Evolutionary conservation across 805 yeast species (phyloP).

Genomic region (Schwanniomyces vanrijiae): DNA sequence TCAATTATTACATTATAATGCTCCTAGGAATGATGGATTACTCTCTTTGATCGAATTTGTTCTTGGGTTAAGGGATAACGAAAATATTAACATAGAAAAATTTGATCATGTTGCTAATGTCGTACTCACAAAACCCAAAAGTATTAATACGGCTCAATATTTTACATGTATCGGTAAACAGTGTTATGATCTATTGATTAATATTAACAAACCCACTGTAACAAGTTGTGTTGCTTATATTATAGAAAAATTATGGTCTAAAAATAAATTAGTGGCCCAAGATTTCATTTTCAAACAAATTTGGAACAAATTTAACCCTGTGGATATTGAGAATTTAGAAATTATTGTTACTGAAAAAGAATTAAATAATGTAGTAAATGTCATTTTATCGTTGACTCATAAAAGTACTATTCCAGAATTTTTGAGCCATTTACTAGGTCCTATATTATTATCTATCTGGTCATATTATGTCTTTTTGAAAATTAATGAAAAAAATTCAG

Average conservation of each 20-base stretch:
- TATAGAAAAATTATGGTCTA: constrained; percentile 49
- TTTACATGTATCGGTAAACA: constrained; percentile 63
- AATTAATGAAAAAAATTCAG: constrained; percentile 26
- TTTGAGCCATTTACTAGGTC: constrained; percentile 22
- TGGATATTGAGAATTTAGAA: constrained; percentile 12
- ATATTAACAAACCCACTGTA: constrained; percentile 61
- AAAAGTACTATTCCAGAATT: constrained; percentile 27
- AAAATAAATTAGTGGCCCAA: constrained; percentile 47
- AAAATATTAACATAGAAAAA: constrained; percentile 63
- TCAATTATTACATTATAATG: constrained; percentile 51
- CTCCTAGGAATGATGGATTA: constrained; percentile 64
- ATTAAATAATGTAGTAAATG: constrained; percentile 64
- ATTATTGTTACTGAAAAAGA: constrained; percentile 45
- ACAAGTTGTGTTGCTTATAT: constrained; percentile 57
- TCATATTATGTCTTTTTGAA: constrained; percentile 41
- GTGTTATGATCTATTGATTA: constrained; percentile 54
- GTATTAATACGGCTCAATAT: constrained; percentile 48
- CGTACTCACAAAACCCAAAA: constrained; percentile 61
- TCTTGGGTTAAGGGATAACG: constrained; percentile 73
- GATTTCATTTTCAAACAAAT: constrained; percentile 60
- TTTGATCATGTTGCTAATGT: constrained; percentile 67
- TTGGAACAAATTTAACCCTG: constrained; percentile 39
- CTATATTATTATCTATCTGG: constrained; percentile 43
- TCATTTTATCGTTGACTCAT: constrained; percentile 60
- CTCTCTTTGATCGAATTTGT: constrained; percentile 72